Base-by-base conservation (phyloP, 192 early-diverging fungal genomes). In the Phlyctochytrium planicorne region DNA sequence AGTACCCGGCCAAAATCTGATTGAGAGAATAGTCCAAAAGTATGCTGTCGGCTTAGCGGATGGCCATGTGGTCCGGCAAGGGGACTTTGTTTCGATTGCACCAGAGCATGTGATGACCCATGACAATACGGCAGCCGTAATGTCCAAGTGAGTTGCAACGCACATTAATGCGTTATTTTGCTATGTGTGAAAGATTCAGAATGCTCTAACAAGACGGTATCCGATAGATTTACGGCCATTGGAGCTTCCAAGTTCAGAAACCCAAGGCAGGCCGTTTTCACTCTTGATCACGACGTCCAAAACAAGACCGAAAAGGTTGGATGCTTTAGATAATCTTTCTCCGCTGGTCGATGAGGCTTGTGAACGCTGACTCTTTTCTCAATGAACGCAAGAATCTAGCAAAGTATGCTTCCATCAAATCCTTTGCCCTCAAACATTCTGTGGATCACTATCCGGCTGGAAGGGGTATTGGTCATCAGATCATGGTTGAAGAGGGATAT, bases 201-300 rank as follows among this genome's bases (percentile, higher is more conserved):
- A 52, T 62, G 60, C 60, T 24, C 17, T 37, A 24, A n/a, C n/a
- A n/a, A n/a, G n/a, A n/a, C n/a, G n/a, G n/a, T n/a, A n/a, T 32
- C 72, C 29, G n/a, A 63, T 73, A 93, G 88, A 56, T 98, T 97
- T 79, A 83, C 83, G 65, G 87, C 88, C 68, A 97, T 99, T 60
- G 95, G 94, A 17, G 95, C 94, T 2, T 85, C 89, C 52, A 81
- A 83, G 62, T 88, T 99, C 66, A 81, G 84, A 34, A 84, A 92
- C 71, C 84, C 90, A 14, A 69, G 66, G 20, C 95, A 97, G 76
- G 84, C 92, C 0, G 94, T 99, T 35, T 97, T 96, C 81, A 94
- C 97, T 16, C 82, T 99, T 35, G 97, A 99, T 80, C 97, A 99
- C 74, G 94, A 99, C 78, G 94, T 99, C 55, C 97, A 99, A 73